A percentile compares a stretch with the other conserved stretches of the same genome.
Conservation (phyloP, 129 eudicot species). For the Smallanthus sonchifolius region DNA sequence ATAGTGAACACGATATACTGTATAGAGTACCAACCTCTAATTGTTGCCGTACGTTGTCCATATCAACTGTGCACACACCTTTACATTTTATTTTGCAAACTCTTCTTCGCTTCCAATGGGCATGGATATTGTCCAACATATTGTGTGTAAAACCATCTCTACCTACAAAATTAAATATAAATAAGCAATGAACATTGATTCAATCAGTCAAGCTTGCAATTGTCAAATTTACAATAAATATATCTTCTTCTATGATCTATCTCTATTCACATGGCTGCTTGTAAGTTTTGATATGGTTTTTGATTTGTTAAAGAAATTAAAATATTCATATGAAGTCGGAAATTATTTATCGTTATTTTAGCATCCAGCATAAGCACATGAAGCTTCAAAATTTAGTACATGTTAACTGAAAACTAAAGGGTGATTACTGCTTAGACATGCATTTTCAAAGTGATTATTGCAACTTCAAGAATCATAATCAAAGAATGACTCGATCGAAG, state of each 20-base stretch:
- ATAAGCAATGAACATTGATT: neutral
- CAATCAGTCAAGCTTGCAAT: neutral
- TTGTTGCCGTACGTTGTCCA: constrained; percentile 82
- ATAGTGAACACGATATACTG: neutral
- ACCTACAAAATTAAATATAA: constrained; percentile 38
- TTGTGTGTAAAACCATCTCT: constrained; percentile 98
- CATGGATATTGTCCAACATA: constrained; percentile 96
- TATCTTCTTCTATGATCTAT: neutral
- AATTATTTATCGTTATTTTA: no score
- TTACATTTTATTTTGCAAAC: constrained; percentile 93
- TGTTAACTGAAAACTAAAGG: neutral
- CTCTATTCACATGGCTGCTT: neutral
- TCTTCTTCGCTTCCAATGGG: constrained; percentile 90
- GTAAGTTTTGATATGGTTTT: neutral
- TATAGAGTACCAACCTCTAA: constrained; percentile 68
- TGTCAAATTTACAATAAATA: neutral
- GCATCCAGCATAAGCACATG: neutral
- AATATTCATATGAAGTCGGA: neutral
- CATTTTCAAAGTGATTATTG: neutral
- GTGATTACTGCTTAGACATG: neutral
- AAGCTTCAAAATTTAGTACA: neutral
- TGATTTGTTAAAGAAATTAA: neutral
- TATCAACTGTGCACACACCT: constrained; percentile 97
- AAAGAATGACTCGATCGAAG: neutral
- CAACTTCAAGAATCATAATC: neutral